Percentiles rank a stretch among this genome's conserved stretches.
phyloP scores from a whole-genome alignment of 164 flowering plant genomes.

The Vitis rotundifolia region DNA sequence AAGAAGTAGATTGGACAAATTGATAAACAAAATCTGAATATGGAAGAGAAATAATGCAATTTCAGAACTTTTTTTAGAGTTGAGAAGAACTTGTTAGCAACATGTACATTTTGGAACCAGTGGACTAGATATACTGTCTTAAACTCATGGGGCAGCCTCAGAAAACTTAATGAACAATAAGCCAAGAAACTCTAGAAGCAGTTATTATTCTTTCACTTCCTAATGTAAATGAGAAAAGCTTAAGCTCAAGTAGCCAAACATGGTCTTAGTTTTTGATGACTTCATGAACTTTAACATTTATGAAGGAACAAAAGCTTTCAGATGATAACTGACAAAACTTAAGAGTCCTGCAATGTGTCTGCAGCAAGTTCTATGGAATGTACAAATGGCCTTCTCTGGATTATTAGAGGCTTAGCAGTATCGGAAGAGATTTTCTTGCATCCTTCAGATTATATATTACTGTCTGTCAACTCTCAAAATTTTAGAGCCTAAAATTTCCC shows the following conservation, averaged over 20 bases:
- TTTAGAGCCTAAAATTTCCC: background rate
- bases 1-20: background rate
- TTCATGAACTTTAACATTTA: background rate
- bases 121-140: background rate
- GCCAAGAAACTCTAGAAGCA: background rate
- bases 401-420: too few species aligned
- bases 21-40: background rate
- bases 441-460: too few species aligned
- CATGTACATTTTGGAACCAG: background rate
- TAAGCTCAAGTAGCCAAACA: background rate
- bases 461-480: background rate
- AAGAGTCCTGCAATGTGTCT: background rate
- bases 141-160: background rate
- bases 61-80: background rate
- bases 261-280: background rate
- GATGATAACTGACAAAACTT: background rate
- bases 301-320: background rate
- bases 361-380: background rate
- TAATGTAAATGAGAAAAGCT: background rate
- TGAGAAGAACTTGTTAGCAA: background rate
- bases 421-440: background rate
- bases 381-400: background rate
- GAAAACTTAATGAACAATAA: background rate
- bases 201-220: background rate
- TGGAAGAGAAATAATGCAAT: background rate